phyloP scores from a whole-genome alignment of 495 filamentous ascomycete genomes.

The Penicillium longicatenatum region DNA sequence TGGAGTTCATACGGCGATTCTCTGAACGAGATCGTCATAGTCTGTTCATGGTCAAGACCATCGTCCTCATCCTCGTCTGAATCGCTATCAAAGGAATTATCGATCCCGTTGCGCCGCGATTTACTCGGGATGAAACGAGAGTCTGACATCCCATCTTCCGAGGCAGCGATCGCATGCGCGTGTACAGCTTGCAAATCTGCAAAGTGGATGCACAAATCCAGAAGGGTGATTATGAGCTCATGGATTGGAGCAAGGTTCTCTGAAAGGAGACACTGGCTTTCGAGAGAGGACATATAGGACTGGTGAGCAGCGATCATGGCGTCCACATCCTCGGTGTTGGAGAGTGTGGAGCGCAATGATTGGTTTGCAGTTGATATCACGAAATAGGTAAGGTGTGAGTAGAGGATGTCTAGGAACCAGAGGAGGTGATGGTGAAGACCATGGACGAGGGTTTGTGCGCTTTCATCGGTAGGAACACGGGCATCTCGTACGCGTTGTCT shows the following conservation, averaged over 20 bases:
- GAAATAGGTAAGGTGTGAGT: slow-evolving; percentile 72
- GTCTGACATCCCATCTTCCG: slow-evolving; percentile 13
- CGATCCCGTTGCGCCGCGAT: slow-evolving; percentile 3
- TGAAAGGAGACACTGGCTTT: slow-evolving; percentile 68
- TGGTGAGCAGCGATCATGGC: slow-evolving; percentile 74
- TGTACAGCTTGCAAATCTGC: slow-evolving; percentile 46
- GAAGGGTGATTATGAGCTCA: slow-evolving; percentile 63
- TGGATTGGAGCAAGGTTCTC: slow-evolving; percentile 63
- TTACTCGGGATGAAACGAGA: slow-evolving; percentile 5
- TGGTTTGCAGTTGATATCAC: slow-evolving; percentile 62
- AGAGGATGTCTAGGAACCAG: slow-evolving; percentile 75
- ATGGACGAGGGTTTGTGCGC: slow-evolving; percentile 54
- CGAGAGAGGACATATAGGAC: slow-evolving; percentile 58
- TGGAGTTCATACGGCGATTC: slow-evolving; percentile 32
- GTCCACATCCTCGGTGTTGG: slow-evolving; percentile 71
- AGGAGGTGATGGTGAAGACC: slow-evolving; percentile 71
- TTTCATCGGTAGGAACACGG: background rate
- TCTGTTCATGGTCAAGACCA: slow-evolving; percentile 27
- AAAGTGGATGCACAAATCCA: slow-evolving; percentile 58
- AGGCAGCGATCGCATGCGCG: background rate
- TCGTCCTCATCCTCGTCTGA: slow-evolving; percentile 29
- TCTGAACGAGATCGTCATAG: slow-evolving; percentile 29
- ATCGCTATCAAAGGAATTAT: slow-evolving; percentile 14
- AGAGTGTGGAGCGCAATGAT: slow-evolving; percentile 55
- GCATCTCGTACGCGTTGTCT: slow-evolving; percentile 49